A percentile compares a stretch with the other conserved stretches of the same genome.
Conservation (phyloP, 2,329 filamentous ascomycete species). For the Fusarium sp. region DNA sequence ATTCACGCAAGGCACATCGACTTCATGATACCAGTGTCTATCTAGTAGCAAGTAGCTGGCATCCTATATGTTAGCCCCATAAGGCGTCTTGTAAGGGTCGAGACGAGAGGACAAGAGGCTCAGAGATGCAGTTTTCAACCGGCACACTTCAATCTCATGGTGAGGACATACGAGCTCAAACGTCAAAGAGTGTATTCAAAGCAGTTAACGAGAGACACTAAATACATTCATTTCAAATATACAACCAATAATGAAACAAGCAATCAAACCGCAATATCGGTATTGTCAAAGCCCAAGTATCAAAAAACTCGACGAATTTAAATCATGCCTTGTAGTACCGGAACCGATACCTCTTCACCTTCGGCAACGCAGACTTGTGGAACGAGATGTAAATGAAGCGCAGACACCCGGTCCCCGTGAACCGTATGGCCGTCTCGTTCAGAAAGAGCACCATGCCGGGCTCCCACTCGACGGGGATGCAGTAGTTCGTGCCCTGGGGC, state of each 20-base stretch:
- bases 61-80: neutral
- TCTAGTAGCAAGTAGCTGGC: neutral
- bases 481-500: slow-evolving; percentile 18
- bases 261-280: too few relatives aligned
- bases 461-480: slow-evolving; percentile 21
- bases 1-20: neutral
- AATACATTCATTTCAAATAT: neutral
- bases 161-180: neutral
- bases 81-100: too few relatives aligned
- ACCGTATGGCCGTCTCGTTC: slow-evolving; percentile 31
- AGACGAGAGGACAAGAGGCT: neutral
- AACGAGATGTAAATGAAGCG: slow-evolving; percentile 34
- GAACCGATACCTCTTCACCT: too few relatives aligned
- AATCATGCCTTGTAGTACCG: too few relatives aligned
- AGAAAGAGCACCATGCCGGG: slow-evolving; percentile 30
- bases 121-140: neutral
- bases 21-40: neutral
- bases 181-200: neutral
- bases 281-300: neutral
- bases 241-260: neutral
- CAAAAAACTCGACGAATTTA: too few relatives aligned
- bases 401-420: slow-evolving; percentile 30
- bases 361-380: too few relatives aligned
- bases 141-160: neutral
- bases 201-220: neutral